A percentile compares a stretch with the other conserved stretches of the same genome.
Conservation (phyloP, 1,139 yeast genomes). For the Blastobotrys raffinosifermentans region DNA sequence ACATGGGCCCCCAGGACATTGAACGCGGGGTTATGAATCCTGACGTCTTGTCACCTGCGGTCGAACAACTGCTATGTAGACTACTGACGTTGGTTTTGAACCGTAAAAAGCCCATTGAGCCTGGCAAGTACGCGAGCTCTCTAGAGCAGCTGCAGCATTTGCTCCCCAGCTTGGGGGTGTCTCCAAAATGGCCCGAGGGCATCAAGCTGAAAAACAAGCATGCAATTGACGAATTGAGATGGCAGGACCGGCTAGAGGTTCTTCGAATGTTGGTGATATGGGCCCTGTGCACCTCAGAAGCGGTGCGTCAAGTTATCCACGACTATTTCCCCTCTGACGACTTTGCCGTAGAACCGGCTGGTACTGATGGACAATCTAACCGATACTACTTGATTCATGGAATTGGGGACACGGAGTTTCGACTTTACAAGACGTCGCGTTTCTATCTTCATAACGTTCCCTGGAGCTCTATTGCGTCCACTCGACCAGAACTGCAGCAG, state of each 20-base stretch:
- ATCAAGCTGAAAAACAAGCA: conserved; percentile 27
- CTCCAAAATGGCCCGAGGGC: conserved; percentile 23
- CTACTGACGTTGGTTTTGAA: conserved; percentile 34
- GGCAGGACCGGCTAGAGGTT: conserved; percentile 29
- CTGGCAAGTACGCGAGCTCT: conserved; percentile 33
- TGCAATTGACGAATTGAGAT: conserved; percentile 26
- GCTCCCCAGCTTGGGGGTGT: conserved; percentile 24
- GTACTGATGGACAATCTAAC: conserved; percentile 23
- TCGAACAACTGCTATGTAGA: conserved; percentile 33
- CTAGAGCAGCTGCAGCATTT: conserved; percentile 28
- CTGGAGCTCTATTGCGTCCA: conserved; percentile 33
- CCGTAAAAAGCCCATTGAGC: conserved; percentile 37
- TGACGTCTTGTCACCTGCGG: conserved; percentile 24
- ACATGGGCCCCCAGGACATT: conserved; percentile 37
- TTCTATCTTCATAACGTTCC: conserved; percentile 26
- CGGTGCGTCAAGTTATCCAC: conserved; percentile 18
- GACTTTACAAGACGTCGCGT: conserved; percentile 32
- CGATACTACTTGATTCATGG: conserved; percentile 28
- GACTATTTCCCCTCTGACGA: conserved; percentile 6
- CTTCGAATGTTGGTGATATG: conserved; percentile 29
- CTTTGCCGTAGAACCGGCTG: conserved; percentile 18
- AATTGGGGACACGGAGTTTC: conserved; percentile 27
- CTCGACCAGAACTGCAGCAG: conserved; percentile 1
- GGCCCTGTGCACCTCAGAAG: conserved; percentile 28
- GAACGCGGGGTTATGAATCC: conserved; percentile 31